Conservation (phyloP, 2,329 filamentous ascomycete species). For the Talaromyces marneffei region DNA sequence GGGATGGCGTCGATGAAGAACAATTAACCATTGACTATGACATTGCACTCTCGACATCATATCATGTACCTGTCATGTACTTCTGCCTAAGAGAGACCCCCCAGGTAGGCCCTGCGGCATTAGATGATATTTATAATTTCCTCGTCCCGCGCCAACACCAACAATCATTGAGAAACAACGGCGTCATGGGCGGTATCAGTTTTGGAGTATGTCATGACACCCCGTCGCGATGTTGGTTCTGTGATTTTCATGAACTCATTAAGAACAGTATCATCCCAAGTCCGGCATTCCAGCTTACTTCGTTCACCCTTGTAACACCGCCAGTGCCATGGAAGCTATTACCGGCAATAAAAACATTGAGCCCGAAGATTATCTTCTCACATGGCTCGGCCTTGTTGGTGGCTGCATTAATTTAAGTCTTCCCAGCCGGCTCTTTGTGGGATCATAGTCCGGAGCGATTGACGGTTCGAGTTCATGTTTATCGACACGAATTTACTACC, state of each 20-base stretch:
- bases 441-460: slow-evolving; percentile 14
- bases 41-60: slow-evolving; percentile 68
- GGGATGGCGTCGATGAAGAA: slow-evolving; percentile 20
- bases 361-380: slow-evolving; percentile 66
- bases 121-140: slow-evolving; percentile 65
- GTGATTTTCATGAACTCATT: slow-evolving; percentile 30
- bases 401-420: slow-evolving; percentile 72
- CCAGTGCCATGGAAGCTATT: slow-evolving; percentile 68
- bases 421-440: slow-evolving; percentile 56
- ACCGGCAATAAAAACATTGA: slow-evolving; percentile 36
- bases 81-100: slow-evolving; percentile 60
- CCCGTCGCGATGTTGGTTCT: slow-evolving; percentile 16
- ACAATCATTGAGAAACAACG: slow-evolving; percentile 53
- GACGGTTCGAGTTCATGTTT: slow-evolving; percentile 13
- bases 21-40: slow-evolving; percentile 58
- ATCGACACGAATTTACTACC: slow-evolving; percentile 1
- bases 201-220: slow-evolving; percentile 53
- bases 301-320: slow-evolving; percentile 85
- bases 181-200: slow-evolving; percentile 67
- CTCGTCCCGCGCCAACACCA: slow-evolving; percentile 65
- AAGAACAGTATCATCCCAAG: slow-evolving; percentile 69
- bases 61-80: slow-evolving; percentile 69
- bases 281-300: slow-evolving; percentile 77
- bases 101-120: slow-evolving; percentile 50
- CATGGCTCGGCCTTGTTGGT: slow-evolving; percentile 87